phyloP scores from a whole-genome alignment of 768 basidiomycete species.

The Lentinula raphanica region DNA sequence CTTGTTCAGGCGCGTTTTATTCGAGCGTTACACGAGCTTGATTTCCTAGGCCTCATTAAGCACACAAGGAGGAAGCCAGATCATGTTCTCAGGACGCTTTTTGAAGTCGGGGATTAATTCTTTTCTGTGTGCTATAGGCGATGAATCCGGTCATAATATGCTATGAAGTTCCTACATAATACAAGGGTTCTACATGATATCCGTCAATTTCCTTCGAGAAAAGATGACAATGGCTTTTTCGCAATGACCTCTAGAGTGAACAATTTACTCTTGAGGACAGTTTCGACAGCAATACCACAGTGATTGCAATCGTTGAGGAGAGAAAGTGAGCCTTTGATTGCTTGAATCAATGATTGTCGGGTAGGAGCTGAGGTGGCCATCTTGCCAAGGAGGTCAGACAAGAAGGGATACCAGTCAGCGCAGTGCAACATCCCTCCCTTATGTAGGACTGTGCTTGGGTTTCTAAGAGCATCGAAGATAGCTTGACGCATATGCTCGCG shows the following conservation, averaged over 20 bases:
- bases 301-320: not conserved
- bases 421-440: not conserved
- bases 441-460: not conserved
- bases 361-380: not conserved
- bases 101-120: slow-evolving; percentile 35
- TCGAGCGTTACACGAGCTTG: slow-evolving; percentile 75
- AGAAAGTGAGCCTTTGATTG: not conserved
- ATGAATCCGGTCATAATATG: too few species aligned
- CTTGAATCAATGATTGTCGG: not conserved
- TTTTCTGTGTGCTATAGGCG: too few species aligned
- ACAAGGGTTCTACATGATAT: too few species aligned
- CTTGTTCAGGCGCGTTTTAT: slow-evolving; percentile 77
- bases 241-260: not conserved
- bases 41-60: slow-evolving; percentile 74
- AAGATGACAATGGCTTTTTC: not conserved
- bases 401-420: not conserved
- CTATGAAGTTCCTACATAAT: too few species aligned
- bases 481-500: not conserved
- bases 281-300: not conserved
- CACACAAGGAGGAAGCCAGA: slow-evolving; percentile 76
- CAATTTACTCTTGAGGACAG: not conserved
- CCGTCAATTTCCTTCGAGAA: not conserved
- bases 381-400: not conserved
- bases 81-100: slow-evolving; percentile 66
- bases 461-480: not conserved